Base-by-base conservation (phyloP, 192 early-diverging fungal genomes). In the Chytriomyces hyalinus region DNA sequence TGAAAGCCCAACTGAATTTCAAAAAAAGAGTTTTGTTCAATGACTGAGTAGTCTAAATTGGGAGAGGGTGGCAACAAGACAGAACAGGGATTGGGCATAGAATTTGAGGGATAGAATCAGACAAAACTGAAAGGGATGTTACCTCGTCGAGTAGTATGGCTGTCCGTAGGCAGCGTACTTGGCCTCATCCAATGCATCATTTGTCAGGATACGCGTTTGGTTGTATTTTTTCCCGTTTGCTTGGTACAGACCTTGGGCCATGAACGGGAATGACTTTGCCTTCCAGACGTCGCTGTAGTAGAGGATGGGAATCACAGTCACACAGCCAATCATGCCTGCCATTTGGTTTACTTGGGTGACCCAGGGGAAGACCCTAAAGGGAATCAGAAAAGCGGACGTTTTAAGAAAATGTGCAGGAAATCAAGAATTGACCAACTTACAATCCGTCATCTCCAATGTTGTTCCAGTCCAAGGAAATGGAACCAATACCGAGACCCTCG, bases 311-410 rank as follows among this genome's bases (percentile, higher is more conserved):
- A 88, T 86, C n/a, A 91, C 74, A 73, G 93, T 83, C 81, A 92
- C 90, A 57, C 92, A 87, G 28, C 92, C 84, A n/a, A 90, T 81
- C 65, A 91, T 91, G 6, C 91, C 91, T 6, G 87, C 87, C 72
- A 93, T 87, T 72, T 92, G 87, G 70, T 94, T 94, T 77, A 88
- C 88, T 53, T 88, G 85, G 22, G 89, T 84, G 70, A 46, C 22
- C 66, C 66, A 68, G 11, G 66, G 66, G 10, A 46, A 24, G 48
- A 46, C 44, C 57, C 57, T 59, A 59, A 15, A 59, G 20, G 20
- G 67, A 36, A 59, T 59, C 86, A n/a, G 49, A 91, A 91, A 26
- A 26, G 24, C 24, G 24, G 24, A 26, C 24, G 24, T 26, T 26
- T 90, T 15, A 94, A 79, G 8, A 93, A 91, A 83, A 80, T 51